Conservation (phyloP, 2,329 filamentous ascomycete genomes). For the Ophiosphaerella narmari region DNA sequence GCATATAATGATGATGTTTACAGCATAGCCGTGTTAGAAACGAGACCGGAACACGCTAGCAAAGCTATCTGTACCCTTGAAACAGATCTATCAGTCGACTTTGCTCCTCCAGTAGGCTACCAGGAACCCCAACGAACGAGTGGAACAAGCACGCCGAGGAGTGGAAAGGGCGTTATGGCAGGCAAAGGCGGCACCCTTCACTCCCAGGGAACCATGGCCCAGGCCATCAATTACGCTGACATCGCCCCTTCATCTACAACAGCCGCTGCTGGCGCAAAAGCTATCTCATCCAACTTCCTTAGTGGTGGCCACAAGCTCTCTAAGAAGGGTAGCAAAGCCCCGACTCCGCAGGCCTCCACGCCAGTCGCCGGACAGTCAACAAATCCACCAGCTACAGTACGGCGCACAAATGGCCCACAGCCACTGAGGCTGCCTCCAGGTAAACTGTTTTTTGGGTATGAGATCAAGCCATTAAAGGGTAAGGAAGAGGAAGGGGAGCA, state of each 20-base stretch:
- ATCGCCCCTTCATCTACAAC: slow-evolving; percentile 79
- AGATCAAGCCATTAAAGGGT: slow-evolving; percentile 85
- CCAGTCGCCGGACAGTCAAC: slow-evolving; percentile 65
- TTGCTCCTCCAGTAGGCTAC: slow-evolving; percentile 91
- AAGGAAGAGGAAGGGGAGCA: slow-evolving; percentile 67
- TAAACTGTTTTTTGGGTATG: slow-evolving; percentile 96
- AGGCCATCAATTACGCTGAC: slow-evolving; percentile 93
- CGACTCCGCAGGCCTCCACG: slow-evolving; percentile 63
- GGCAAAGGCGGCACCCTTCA: slow-evolving; percentile 74
- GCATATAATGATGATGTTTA: slow-evolving; percentile 94
- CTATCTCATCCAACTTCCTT: slow-evolving; percentile 76
- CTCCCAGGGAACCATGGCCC: slow-evolving; percentile 90
- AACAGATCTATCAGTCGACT: slow-evolving; percentile 95
- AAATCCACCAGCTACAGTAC: slow-evolving; percentile 48
- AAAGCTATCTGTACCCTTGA: slow-evolving; percentile 90
- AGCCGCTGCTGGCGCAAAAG: slow-evolving; percentile 65
- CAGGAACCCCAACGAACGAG: slow-evolving; percentile 80
- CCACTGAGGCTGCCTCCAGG: slow-evolving; percentile 83
- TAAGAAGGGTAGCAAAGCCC: slow-evolving; percentile 79
- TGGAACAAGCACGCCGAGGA: slow-evolving; percentile 85
- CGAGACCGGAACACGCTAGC: slow-evolving; percentile 85
- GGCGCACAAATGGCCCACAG: slow-evolving; percentile 76
- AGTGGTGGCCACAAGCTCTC: slow-evolving; percentile 80
- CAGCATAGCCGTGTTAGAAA: slow-evolving; percentile 89
- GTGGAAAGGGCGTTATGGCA: slow-evolving; percentile 65